Base-by-base conservation (phyloP, 1,139 yeast species). In the Sugiyamaella xylanicola region DNA sequence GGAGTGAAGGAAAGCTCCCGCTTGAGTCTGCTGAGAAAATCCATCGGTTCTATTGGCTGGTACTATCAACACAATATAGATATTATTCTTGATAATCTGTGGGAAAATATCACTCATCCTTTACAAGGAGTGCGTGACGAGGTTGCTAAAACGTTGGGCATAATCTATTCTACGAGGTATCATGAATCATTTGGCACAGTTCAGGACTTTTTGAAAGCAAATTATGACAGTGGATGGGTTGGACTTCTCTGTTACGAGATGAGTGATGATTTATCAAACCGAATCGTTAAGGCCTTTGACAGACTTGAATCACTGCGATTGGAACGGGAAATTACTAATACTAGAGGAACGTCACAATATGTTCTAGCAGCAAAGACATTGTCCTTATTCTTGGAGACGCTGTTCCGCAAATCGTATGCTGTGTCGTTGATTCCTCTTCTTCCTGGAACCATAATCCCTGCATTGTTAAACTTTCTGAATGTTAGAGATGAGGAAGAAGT, bases 401-500 rank as follows among this genome's bases (percentile, higher is more conserved):
- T 65, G 42, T 48, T 65, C 20, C 54, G 62, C 15, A 60, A 60
- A 37, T 51, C 62, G 25, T 60, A 64, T 45, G 64, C 69, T 4
- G 54, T 61, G 21, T 56, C 67, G 27, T 51, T 72, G 56, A 65
- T 66, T 2, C 72, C 74, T 0, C 56, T 73, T 15, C 58, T 75
- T 36, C 70, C 75, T 4, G 49, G 74, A 1, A 73, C 80, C 55
- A 77, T 92, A 47, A 73, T 90, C 1, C 97, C 97, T 15, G 86
- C 89, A 60, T 74, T 90, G 59, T 75, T 90, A 63, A 77, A 80
- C 29, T 74, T 91, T 56, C 82, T 85, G 55, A 80, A 80, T 53
- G 79, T 88, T 75, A 85, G 91, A 61, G 98, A 93, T 62, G 91
- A 90, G 20, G 87, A 85, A 59, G 79, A 92, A 59, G 86, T 92